Base-by-base conservation (phyloP, 2,329 filamentous ascomycete species). In the Pseudophaeomoniella oleicola region DNA sequence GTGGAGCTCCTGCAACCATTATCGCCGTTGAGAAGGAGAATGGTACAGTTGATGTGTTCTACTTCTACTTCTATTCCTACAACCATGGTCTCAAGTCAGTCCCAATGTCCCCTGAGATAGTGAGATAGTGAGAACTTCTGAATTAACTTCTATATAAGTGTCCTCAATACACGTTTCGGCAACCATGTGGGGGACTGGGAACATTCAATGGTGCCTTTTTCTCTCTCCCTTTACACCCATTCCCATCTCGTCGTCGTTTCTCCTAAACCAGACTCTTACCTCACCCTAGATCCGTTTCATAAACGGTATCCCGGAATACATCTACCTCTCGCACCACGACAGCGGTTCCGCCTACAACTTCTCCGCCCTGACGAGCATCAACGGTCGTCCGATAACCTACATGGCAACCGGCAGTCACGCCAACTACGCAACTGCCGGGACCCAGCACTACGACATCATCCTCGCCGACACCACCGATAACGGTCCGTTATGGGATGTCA, bases 211-310 rank as follows among this genome's bases (percentile, higher is more conserved):
- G 10, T 6, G 15, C 11, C 11, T 19, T 27, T 16, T 3, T 1
- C 5, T 13, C 3, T 11, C 13, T 6, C 15, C 4, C 11, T 27
- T 19, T 38, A 13, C 36, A 15, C 13, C 6, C 16, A 32, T 5
- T 40, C 29, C 18, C 36, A 6, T n/a, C 22, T 27, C n/a, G 6
- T 27, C n/a, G 6, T 27, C 22, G 22, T 27, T 27, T n/a, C 22
- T n/a, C 22, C 22, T 27, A 6, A 27, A 27, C 22, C 6, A 27
- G n/a, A 6, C 22, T n/a, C 22, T 27, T 6, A 27, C 66, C 22
- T 72, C 75, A 79, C 49, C 74, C 79, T 51, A 78, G 72, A 60
- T 81, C 22, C 72, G 76, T 9, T 81, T 81, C 52, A 36, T 58
- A 12, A 60, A 75, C 37, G 70, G 70, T 6, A 43, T 46, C 1